phyloP scores from a whole-genome alignment of 106 monocot species.

The Narthecium ossifragum region DNA sequence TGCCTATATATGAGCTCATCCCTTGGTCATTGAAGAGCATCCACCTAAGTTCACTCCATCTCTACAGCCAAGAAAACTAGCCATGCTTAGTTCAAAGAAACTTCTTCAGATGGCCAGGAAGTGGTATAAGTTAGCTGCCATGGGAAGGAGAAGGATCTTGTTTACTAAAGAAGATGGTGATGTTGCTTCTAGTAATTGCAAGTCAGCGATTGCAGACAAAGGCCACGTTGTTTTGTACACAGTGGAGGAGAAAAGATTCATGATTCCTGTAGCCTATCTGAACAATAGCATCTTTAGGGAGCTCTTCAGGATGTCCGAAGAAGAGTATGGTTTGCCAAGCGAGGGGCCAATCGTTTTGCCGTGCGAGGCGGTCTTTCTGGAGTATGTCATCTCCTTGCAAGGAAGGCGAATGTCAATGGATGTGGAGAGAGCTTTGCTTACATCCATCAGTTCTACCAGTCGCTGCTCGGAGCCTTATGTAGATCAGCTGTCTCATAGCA shows the following conservation, averaged over 20 bases:
- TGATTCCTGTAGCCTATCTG: slow-evolving; percentile 16
- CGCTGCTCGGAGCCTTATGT: no score
- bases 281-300: slow-evolving; percentile 1
- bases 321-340: slow-evolving; percentile 16
- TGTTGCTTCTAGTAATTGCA: background rate
- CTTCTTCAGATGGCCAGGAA: background rate
- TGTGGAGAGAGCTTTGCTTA: background rate
- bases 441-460: background rate
- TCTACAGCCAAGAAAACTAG: no score
- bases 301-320: slow-evolving; percentile 19
- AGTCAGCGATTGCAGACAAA: background rate
- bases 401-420: background rate
- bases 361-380: slow-evolving; percentile 14
- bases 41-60: no score
- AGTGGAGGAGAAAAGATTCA: slow-evolving; percentile 12
- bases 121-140: background rate
- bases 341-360: slow-evolving; percentile 11
- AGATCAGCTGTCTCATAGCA: no score
- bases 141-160: background rate
- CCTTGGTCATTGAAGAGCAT: background rate
- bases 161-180: background rate
- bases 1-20: background rate
- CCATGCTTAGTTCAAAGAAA: background rate
- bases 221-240: slow-evolving; percentile 24
- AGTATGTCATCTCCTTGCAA: background rate